These are phyloP conservation scores for Spathaspora sp. DNA, from an alignment of 805 yeast genomes.

Conservation along the genomic window DNA sequence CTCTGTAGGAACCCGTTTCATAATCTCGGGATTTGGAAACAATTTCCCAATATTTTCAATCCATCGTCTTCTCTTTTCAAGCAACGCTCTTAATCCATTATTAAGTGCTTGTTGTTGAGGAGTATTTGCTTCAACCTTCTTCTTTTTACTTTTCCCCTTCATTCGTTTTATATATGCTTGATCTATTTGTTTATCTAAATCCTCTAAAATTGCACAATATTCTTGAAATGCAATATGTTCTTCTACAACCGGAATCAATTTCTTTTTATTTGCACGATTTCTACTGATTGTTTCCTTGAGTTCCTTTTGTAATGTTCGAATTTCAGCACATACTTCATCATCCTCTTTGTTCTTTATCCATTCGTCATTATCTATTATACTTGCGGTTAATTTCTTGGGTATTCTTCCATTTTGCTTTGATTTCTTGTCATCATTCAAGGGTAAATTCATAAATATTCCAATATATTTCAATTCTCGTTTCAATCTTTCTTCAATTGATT, in stretches of 20 bases:
- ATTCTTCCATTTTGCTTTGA: slow-evolving; percentile 19
- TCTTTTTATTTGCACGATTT: slow-evolving; percentile 66
- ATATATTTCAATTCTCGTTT: slow-evolving; percentile 85
- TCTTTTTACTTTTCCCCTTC: slow-evolving; percentile 66
- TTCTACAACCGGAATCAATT: slow-evolving; percentile 68
- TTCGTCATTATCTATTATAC: slow-evolving; percentile 51
- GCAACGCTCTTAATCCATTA: slow-evolving; percentile 69
- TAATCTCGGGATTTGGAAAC: slow-evolving; percentile 60
- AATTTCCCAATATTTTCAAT: slow-evolving; percentile 84
- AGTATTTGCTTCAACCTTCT: slow-evolving; percentile 41
- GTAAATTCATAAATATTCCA: slow-evolving; percentile 75
- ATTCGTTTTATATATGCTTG: slow-evolving; percentile 85
- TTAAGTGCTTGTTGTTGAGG: slow-evolving; percentile 68
- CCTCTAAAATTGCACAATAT: slow-evolving; percentile 83
- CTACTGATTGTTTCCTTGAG: slow-evolving; percentile 56
- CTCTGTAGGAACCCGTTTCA: slow-evolving; percentile 72
- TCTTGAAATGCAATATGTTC: slow-evolving; percentile 95
- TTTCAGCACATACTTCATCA: slow-evolving; percentile 87
- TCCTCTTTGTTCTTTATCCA: slow-evolving; percentile 86
- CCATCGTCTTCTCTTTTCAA: slow-evolving; percentile 90
- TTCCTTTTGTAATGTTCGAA: slow-evolving; percentile 68
- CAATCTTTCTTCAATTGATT: slow-evolving; percentile 79
- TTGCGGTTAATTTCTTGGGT: slow-evolving; percentile 18
- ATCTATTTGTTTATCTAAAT: slow-evolving; percentile 93
- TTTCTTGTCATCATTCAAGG: slow-evolving; percentile 27